Evolutionary conservation across 495 filamentous ascomycete species (phyloP), one percentile per base, ranked within the genome.

Genomic region (Aspergillus nidulans): DNA sequence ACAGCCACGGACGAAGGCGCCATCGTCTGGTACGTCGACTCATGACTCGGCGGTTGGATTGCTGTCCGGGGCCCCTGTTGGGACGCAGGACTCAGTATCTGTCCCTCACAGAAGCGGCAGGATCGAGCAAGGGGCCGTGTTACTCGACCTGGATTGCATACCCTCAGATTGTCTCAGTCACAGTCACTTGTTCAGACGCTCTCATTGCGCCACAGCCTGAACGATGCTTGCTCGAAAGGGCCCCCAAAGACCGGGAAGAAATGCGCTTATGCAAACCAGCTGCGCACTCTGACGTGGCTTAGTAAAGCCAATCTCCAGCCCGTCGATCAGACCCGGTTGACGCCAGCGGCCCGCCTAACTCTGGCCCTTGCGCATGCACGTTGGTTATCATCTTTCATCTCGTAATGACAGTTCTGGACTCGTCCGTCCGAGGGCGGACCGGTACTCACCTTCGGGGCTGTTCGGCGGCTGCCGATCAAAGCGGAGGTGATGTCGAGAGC

Each of bases 271-370:
- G 10, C 45, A 15, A n/a, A n/a, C n/a, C n/a, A n/a, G n/a, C 21
- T 15, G 18, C 20, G 26, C 26, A 4, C 10, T 49, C 30, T 49
- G 47, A 49, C 47, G 32, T 49, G 47, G 47, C 47, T 49, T 24
- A 32, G 20, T 12, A 6, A 49, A 10, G 15, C 13, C 18, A 13
- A 49, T 12, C 21, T 26, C 10, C 13, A 32, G 18, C 1, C 26
- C 5, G n/a, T 16, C 3, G 18, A 10, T 7, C n/a, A n/a, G n/a
- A n/a, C n/a, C n/a, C n/a, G n/a, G n/a, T n/a, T n/a, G n/a, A n/a
- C n/a, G n/a, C n/a, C n/a, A n/a, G n/a, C n/a, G n/a, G n/a, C n/a
- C n/a, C n/a, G n/a, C n/a, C n/a, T n/a, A n/a, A n/a, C n/a, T n/a
- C n/a, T n/a, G n/a, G n/a, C n/a, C n/a, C n/a, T n/a, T n/a, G n/a